Base-by-base conservation (phyloP, 306 rosid genomes). In the Rosa chinensis region DNA sequence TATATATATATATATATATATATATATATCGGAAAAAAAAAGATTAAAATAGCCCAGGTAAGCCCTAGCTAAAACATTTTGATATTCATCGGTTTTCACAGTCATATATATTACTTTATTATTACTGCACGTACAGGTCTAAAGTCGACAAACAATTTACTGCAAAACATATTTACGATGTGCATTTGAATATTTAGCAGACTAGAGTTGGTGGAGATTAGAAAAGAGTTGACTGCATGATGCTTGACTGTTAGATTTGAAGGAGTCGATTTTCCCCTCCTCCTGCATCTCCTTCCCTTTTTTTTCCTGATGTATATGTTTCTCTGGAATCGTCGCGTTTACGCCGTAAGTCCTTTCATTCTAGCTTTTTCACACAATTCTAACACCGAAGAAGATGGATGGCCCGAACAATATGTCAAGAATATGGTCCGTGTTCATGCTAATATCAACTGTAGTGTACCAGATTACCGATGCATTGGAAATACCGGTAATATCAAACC, bases 51-150 rank as follows among this genome's bases (percentile, higher is more conserved):
- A 23, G 6, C 10, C 61, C 10, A 61, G 44, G 23, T 62, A 72
- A 16, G 4, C 23, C 45, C 77, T 16, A 55, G 40, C 40, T 50
- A 20, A 16, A 40, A 10, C 23, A 50, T 53, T 55, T 32, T 5
- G 70, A 40, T 55, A 73, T 74, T 74, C 77, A 55, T 55, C 37
- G 77, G n/a, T 32, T 21, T 12, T n/a, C 66, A 73, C 39, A 13
- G 52, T 20, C 45, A n/a, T 73, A 39, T 52, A 21, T 74, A 42
- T 40, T 74, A 39, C 23, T 74, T 12, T 40, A 42, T 13, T 40
- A 40, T 16, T 50, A 4, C 61, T 18, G 52, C 67, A 74, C 32
- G 49, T 28, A 9, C 37, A 37, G 37, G 77, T 73, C 13, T n/a
- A 14, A 14, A 6, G 5, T 1, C 10, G n/a, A 64, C 70, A 67